These are phyloP conservation scores for Ogataea sp. DNA, from an alignment of 805 yeast genomes.

Conservation along the genomic window DNA sequence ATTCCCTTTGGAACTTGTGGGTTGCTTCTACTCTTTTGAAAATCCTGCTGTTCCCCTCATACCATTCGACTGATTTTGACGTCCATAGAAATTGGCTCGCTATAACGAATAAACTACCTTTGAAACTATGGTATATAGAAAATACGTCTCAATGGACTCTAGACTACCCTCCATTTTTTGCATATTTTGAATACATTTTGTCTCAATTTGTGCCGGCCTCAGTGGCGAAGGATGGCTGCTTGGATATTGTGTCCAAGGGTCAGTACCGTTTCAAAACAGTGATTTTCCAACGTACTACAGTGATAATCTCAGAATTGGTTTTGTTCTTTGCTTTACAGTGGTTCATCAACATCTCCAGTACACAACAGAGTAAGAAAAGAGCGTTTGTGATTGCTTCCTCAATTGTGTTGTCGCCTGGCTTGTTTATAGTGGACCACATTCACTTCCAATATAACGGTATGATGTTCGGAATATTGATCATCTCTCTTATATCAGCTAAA, in stretches of 20 bases:
- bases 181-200: slow-evolving; percentile 83
- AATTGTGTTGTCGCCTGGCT: slow-evolving; percentile 80
- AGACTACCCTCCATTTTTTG: slow-evolving; percentile 97
- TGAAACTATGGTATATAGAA: slow-evolving; percentile 78
- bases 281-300: slow-evolving; percentile 75
- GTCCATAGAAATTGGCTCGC: slow-evolving; percentile 98
- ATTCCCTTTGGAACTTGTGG: slow-evolving; percentile 59
- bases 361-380: slow-evolving; percentile 35
- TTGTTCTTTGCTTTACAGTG: slow-evolving; percentile 65
- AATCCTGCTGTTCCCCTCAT: slow-evolving; percentile 62
- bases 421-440: slow-evolving; percentile 85
- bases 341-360: slow-evolving; percentile 44
- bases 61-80: slow-evolving; percentile 93
- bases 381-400: slow-evolving; percentile 76
- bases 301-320: slow-evolving; percentile 66
- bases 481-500: slow-evolving; percentile 66
- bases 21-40: slow-evolving; percentile 54
- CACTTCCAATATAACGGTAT: slow-evolving; percentile 97
- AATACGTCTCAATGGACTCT: slow-evolving; percentile 82
- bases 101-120: slow-evolving; percentile 68
- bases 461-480: slow-evolving; percentile 75
- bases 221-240: slow-evolving; percentile 69
- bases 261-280: slow-evolving; percentile 71
- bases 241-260: slow-evolving; percentile 60
- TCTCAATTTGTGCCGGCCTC: slow-evolving; percentile 59